Conservation (phyloP, 2,329 filamentous ascomycete species). For the Aspergillus hortae region DNA sequence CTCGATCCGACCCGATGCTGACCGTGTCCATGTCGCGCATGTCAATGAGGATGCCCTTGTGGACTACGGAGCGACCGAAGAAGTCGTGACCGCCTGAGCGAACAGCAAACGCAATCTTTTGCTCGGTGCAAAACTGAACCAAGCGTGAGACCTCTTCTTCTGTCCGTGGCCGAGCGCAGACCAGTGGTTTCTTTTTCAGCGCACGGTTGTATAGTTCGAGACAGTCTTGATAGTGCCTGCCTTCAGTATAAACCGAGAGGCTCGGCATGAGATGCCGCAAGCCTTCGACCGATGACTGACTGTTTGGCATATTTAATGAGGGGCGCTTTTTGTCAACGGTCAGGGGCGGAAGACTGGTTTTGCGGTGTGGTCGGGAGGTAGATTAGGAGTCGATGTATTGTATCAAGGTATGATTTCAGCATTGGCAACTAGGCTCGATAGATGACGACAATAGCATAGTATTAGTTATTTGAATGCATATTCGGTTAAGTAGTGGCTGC, state of each 20-base stretch:
- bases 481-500: no score
- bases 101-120: constrained; percentile 6
- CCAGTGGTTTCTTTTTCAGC: background rate
- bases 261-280: constrained; percentile 35
- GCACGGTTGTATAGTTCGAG: background rate
- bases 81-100: constrained; percentile 19
- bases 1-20: constrained; percentile 1
- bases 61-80: constrained; percentile 10
- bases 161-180: background rate
- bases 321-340: no score
- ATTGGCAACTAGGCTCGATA: no score
- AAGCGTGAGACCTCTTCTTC: background rate
- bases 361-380: no score
- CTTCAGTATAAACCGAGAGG: background rate
- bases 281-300: no score
- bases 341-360: no score
- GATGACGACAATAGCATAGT: no score
- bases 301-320: background rate
- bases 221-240: background rate
- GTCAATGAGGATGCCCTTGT: constrained; percentile 12
- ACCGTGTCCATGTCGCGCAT: constrained; percentile 12
- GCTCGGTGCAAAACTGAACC: background rate
- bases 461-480: no score
- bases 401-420: no score
- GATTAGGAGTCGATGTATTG: no score